These are phyloP conservation scores for Gossypium schwendimanii DNA, from an alignment of 441 rosid species.

Conservation along the genomic window DNA sequence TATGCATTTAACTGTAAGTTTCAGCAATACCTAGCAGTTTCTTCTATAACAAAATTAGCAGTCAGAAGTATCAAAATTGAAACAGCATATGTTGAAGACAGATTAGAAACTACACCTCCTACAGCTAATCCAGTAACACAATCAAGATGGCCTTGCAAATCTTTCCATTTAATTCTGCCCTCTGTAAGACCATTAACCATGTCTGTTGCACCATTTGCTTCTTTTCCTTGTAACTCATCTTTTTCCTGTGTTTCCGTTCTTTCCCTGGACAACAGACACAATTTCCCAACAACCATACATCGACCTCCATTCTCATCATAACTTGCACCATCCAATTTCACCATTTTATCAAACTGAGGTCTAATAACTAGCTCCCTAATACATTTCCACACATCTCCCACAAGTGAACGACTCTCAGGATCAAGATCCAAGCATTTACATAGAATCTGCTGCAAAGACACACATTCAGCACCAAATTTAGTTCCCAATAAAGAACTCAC, in stretches of 20 bases:
- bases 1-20: neutral
- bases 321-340: slow-evolving; percentile 17
- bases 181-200: slow-evolving; percentile 32
- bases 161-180: slow-evolving; percentile 48
- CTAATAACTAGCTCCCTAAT: slow-evolving; percentile 44
- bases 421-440: slow-evolving; percentile 51
- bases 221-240: slow-evolving; percentile 21
- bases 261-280: slow-evolving; percentile 28
- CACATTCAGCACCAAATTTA: slow-evolving; percentile 32
- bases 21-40: neutral
- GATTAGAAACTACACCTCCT: slow-evolving; percentile 49
- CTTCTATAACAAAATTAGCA: neutral
- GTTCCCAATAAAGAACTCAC: slow-evolving; percentile 26
- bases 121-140: slow-evolving; percentile 66
- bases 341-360: slow-evolving; percentile 27
- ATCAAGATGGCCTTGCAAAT: slow-evolving; percentile 64
- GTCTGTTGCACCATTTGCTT: slow-evolving; percentile 24
- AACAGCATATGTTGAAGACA: neutral
- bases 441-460: slow-evolving; percentile 33
- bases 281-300: slow-evolving; percentile 52
- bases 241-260: slow-evolving; percentile 21
- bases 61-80: neutral
- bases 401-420: slow-evolving; percentile 44
- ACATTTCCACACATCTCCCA: slow-evolving; percentile 55
- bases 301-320: slow-evolving; percentile 24